Evolutionary conservation across 176 grass and related monocot genomes (phyloP).

Genomic region (Lolium perenne): DNA sequence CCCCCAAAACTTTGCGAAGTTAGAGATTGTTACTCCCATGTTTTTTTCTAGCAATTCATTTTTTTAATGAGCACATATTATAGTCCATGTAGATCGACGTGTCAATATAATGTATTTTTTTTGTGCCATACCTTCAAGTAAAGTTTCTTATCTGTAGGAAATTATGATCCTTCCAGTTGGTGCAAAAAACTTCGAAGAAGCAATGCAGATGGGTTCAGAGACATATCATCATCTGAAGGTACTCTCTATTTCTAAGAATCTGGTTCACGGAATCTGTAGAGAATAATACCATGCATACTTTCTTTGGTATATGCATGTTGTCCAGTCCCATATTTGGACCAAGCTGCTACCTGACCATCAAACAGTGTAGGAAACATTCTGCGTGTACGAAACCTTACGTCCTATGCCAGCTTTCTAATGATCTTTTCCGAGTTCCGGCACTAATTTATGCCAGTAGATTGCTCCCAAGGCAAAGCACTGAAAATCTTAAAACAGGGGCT

Average conservation of each 20-base stretch:
- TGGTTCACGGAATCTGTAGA: not conserved
- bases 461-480: not conserved
- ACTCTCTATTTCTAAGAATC: constrained; percentile 30
- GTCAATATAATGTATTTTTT: not conserved
- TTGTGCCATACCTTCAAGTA: constrained; percentile 6
- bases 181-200: constrained; percentile 89
- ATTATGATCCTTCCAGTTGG: constrained; percentile 94
- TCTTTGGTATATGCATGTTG: not conserved
- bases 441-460: constrained; percentile 27
- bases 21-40: constrained; percentile 14
- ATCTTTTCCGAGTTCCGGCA: not conserved
- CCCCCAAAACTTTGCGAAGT: not conserved
- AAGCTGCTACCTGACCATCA: constrained; percentile 19
- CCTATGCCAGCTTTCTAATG: not conserved
- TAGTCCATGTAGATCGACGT: constrained; percentile 21
- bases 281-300: not conserved
- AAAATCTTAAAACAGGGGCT: not conserved
- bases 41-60: not conserved
- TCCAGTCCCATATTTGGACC: constrained; percentile 14
- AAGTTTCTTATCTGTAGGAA: constrained; percentile 71
- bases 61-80: constrained; percentile 4
- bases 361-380: constrained; percentile 3
- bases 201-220: constrained; percentile 93
- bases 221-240: constrained; percentile 99
- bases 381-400: not conserved